Conservation (phyloP, 176 grass and related monocot genomes). For the Pontederia paniculata region DNA sequence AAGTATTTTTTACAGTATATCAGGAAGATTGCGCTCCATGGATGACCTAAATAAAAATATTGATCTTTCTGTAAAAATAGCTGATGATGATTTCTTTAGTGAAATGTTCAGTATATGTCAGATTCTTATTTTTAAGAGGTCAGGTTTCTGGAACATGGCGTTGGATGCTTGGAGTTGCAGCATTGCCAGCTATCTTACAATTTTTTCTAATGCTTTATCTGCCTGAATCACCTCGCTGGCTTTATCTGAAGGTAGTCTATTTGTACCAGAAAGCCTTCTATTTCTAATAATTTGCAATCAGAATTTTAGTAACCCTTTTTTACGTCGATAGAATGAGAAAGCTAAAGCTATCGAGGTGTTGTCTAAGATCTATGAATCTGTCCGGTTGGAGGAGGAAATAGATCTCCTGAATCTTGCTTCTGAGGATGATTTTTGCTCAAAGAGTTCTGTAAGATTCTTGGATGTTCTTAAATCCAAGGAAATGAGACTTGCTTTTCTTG, state of each 20-base stretch:
- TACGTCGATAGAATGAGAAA: constrained; percentile 52
- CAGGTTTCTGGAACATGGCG: constrained; percentile 96
- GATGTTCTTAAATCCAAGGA: constrained; percentile 80
- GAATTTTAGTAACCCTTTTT: neutral
- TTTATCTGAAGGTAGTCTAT: constrained; percentile 73
- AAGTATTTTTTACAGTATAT: no score
- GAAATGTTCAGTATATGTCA: neutral
- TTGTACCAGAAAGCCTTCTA: neutral
- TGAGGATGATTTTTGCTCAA: constrained; percentile 50
- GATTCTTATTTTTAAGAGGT: constrained; percentile 7
- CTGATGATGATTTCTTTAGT: no score
- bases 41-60: no score
- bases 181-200: constrained; percentile 72
- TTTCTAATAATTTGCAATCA: neutral
- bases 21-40: no score
- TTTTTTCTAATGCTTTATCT: constrained; percentile 83
- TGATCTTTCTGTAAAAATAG: no score
- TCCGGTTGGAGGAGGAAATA: constrained; percentile 69
- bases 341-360: constrained; percentile 62
- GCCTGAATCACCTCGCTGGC: constrained; percentile 95
- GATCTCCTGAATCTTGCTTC: constrained; percentile 55
- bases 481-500: constrained; percentile 76
- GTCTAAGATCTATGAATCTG: constrained; percentile 64
- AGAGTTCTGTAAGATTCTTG: constrained; percentile 42
- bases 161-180: constrained; percentile 96